Percentiles rank a stretch among this genome's conserved stretches.
phyloP scores from a whole-genome alignment of 1,139 yeast genomes.

The Blastobotrys malaysiensis region DNA sequence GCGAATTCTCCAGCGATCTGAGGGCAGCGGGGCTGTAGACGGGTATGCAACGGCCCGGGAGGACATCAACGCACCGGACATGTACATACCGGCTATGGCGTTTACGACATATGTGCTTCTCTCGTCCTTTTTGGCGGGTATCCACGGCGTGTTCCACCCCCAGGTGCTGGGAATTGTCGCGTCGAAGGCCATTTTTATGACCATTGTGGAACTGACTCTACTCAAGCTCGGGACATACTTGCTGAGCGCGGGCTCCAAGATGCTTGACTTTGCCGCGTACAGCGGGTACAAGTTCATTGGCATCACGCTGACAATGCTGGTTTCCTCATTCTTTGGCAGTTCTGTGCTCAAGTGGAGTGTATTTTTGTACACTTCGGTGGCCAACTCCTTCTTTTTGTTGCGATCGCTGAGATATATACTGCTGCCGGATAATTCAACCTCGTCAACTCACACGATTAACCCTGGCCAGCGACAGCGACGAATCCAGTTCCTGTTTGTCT shows the following conservation, averaged over 20 bases:
- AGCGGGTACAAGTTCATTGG: conserved; percentile 95
- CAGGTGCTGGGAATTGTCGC: conserved; percentile 85
- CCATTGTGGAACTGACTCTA: conserved; percentile 60
- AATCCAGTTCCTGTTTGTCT: conserved; percentile 78
- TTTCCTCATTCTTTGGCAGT: conserved; percentile 39
- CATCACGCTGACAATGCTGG: conserved; percentile 35
- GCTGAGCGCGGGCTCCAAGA: conserved; percentile 49
- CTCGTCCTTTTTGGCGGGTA: conserved; percentile 82
- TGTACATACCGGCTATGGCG: conserved; percentile 77
- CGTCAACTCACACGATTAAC: conserved; percentile 28
- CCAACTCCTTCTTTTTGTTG: conserved; percentile 47
- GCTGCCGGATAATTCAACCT: conserved; percentile 42
- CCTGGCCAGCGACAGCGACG: conserved; percentile 74
- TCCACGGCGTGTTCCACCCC: conserved; percentile 89
- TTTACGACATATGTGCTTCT: conserved; percentile 80
- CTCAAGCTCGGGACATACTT: conserved; percentile 61
- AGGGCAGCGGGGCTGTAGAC: conserved; percentile 37
- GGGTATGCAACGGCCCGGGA: conserved; percentile 67
- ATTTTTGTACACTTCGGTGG: conserved; percentile 36
- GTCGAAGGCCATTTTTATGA: conserved; percentile 83
- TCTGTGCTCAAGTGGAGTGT: conserved; percentile 41
- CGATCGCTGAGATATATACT: conserved; percentile 77
- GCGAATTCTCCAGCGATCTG: conserved; percentile 34
- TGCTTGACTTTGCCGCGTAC: conserved; percentile 83
- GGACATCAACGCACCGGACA: conserved; percentile 92